Evolutionary conservation across 2,329 filamentous ascomycete genomes (phyloP).

Genomic region (Neofusicoccum parvum): DNA sequence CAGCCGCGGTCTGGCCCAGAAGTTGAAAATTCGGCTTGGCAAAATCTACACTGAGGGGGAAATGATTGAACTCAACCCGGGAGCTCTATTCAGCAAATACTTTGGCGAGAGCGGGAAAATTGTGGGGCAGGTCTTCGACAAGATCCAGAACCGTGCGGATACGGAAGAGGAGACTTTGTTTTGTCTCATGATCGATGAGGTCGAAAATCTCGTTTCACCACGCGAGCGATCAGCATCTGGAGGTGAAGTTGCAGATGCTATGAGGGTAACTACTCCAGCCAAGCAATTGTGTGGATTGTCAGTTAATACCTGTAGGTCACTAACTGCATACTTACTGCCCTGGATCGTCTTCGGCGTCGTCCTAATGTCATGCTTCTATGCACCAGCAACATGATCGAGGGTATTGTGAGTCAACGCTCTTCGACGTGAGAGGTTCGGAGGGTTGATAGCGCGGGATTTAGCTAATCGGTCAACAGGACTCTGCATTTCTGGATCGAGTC

Average conservation of each 20-base stretch:
- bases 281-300: not conserved
- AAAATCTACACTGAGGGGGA: constrained; percentile 38
- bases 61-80: constrained; percentile 50
- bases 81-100: constrained; percentile 49
- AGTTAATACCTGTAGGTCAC: constrained; percentile 37
- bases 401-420: constrained; percentile 30
- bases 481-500: constrained; percentile 53
- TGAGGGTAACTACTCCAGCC: constrained; percentile 37
- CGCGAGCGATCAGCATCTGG: constrained; percentile 43
- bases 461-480: constrained; percentile 34
- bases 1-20: constrained; percentile 52
- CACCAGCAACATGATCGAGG: constrained; percentile 52
- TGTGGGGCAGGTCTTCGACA: constrained; percentile 47
- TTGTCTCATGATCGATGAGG: constrained; percentile 42
- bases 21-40: constrained; percentile 50
- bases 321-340: constrained; percentile 52
- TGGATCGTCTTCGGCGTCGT: constrained; percentile 47
- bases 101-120: constrained; percentile 52
- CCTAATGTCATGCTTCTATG: constrained; percentile 53
- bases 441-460: not conserved
- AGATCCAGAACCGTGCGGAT: constrained; percentile 38
- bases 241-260: constrained; percentile 50
- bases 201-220: constrained; percentile 51
- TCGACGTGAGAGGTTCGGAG: not conserved
- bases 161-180: not conserved